Evolutionary conservation across 805 yeast species (phyloP), one percentile per base, ranked within the genome.

Genomic region (Hanseniaspora clermontiae): DNA sequence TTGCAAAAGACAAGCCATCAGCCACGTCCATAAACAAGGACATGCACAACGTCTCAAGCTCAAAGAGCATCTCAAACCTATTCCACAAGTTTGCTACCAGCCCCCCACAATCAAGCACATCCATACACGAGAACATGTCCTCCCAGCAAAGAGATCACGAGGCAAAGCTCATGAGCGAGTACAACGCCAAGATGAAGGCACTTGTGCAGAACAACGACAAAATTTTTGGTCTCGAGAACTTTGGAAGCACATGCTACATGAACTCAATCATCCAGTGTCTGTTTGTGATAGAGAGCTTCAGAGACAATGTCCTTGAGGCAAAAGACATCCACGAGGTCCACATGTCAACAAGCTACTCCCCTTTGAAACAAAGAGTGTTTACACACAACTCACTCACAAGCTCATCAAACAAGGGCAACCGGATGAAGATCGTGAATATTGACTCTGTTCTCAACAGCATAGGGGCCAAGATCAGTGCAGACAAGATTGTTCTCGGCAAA

Each of bases 241-340:
- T 84, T 63, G 95, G 95, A 2, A 84, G 89, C 66, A 89, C 97
- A 0, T 93, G 97, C 71, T 91, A 91, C 71, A 87, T 95, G 69
- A 93, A 93, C 63, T 87, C 96, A 10, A 86, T 93, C 34, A 71
- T 93, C 27, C 98, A 93, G 67, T 87, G 95, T 61, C 75, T 91
- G 10, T 91, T 79, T 72, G 83, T 85, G 70, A 77, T 91, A 3
- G 75, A 77, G 29, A 77, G 76, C 32, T 88, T 93, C 64, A 77
- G 97, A 48, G 68, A 73, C 17, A 75, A 74, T 54, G 65, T 85
- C 1, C 66, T 81, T 50, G 69, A 72, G 53, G 74, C 74, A 59
- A 85, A 85, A 3, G 60, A 63, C 8, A 68, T 71, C 50, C 70
- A 68, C 45, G 61, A 66, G 2, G 50, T 47, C 1, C 40, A 58